Conservation (phyloP, 2,329 filamentous ascomycete genomes). For the Fusarium napiforme region DNA sequence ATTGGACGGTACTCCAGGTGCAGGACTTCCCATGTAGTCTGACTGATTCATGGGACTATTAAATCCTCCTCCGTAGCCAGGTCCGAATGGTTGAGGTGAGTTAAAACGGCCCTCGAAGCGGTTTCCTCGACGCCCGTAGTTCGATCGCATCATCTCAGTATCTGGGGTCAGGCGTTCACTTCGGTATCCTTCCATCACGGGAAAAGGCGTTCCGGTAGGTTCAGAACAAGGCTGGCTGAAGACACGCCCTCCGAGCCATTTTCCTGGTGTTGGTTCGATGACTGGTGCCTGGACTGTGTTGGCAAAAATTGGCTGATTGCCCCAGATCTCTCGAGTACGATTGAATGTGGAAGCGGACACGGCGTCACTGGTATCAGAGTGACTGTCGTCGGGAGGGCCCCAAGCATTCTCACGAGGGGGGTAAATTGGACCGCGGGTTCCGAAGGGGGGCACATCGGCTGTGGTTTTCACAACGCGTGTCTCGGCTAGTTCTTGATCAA, state of each 20-base stretch:
- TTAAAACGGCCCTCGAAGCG: slow-evolving; percentile 60
- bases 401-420: slow-evolving; percentile 59
- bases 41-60: slow-evolving; percentile 49
- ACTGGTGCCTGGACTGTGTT: slow-evolving; percentile 51
- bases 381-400: slow-evolving; percentile 64
- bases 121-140: slow-evolving; percentile 56
- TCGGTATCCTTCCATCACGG: slow-evolving; percentile 55
- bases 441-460: slow-evolving; percentile 37
- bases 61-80: slow-evolving; percentile 52
- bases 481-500: slow-evolving; percentile 77
- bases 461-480: slow-evolving; percentile 70
- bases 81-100: slow-evolving; percentile 48
- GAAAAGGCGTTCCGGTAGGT: slow-evolving; percentile 47
- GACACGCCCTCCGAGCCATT: slow-evolving; percentile 59
- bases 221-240: slow-evolving; percentile 56
- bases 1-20: slow-evolving; percentile 49
- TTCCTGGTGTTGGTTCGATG: slow-evolving; percentile 49
- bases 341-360: slow-evolving; percentile 63
- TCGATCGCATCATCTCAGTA: slow-evolving; percentile 58
- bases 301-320: slow-evolving; percentile 57
- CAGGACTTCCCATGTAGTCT: slow-evolving; percentile 51
- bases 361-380: slow-evolving; percentile 67
- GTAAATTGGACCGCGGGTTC: slow-evolving; percentile 35
- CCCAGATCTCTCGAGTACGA: slow-evolving; percentile 68
- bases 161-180: slow-evolving; percentile 61